phyloP scores from a whole-genome alignment of 305 asterid species.

The Solanum chacoense region DNA sequence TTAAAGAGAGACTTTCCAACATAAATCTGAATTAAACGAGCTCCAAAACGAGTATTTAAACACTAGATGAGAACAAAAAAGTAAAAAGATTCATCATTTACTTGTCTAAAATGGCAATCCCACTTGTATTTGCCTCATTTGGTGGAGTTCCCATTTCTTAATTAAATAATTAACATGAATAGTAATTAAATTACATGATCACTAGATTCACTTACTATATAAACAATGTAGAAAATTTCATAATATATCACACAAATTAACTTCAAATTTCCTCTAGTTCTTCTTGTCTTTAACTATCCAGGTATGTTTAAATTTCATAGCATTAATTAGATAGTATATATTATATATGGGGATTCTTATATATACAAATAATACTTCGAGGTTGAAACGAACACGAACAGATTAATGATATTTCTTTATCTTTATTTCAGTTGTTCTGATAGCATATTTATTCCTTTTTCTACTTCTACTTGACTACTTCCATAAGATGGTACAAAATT shows the following conservation, averaged over 20 bases:
- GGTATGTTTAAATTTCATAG: neutral
- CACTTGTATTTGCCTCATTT: slow-evolving; percentile 20
- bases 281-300: neutral
- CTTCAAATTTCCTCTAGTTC: neutral
- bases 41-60: neutral
- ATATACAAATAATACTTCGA: neutral
- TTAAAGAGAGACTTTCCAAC: too few species aligned
- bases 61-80: neutral
- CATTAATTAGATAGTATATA: neutral
- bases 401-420: neutral
- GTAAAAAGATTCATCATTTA: slow-evolving; percentile 1
- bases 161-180: neutral
- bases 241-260: neutral
- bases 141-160: slow-evolving; percentile 14
- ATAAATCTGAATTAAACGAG: too few species aligned
- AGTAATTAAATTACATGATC: slow-evolving; percentile 1
- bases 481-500: neutral
- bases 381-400: neutral
- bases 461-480: neutral
- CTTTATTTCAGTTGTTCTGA: neutral
- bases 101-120: slow-evolving; percentile 12
- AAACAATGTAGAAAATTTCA: neutral
- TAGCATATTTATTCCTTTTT: neutral
- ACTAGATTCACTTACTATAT: neutral
- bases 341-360: neutral